Conservation (phyloP, 805 yeast species). For the Kazachstania kunashirensis region DNA sequence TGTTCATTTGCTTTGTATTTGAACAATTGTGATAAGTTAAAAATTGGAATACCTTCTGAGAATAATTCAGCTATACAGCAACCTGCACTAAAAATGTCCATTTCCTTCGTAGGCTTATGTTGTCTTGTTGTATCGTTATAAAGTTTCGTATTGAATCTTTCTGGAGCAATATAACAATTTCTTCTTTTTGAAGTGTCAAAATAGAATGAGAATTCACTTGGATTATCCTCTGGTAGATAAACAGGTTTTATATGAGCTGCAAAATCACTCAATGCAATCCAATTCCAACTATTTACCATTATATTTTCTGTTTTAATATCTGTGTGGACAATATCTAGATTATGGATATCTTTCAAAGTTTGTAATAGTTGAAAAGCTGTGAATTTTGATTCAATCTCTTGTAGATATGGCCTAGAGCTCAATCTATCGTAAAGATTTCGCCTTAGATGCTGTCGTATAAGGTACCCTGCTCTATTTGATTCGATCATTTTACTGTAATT, state of each 20-base stretch:
- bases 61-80: slow-evolving; percentile 88
- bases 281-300: slow-evolving; percentile 78
- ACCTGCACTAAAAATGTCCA: slow-evolving; percentile 79
- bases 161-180: slow-evolving; percentile 90
- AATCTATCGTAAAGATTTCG: slow-evolving; percentile 82
- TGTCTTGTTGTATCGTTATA: slow-evolving; percentile 6
- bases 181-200: slow-evolving; percentile 86
- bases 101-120: slow-evolving; percentile 39
- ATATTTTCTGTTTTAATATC: slow-evolving; percentile 89
- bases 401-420: slow-evolving; percentile 79
- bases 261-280: slow-evolving; percentile 77
- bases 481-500: slow-evolving; percentile 70
- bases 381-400: slow-evolving; percentile 73
- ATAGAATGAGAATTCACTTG: slow-evolving; percentile 82
- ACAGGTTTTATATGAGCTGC: slow-evolving; percentile 71
- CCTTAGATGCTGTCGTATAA: slow-evolving; percentile 71
- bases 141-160: slow-evolving; percentile 46
- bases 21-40: slow-evolving; percentile 79
- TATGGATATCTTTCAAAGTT: slow-evolving; percentile 58
- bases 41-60: slow-evolving; percentile 76
- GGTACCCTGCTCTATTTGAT: slow-evolving; percentile 85
- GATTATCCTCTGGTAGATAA: slow-evolving; percentile 82
- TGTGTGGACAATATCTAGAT: slow-evolving; percentile 61
- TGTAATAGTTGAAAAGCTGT: slow-evolving; percentile 67
- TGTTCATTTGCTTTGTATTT: slow-evolving; percentile 66